Percentiles rank a stretch among this genome's conserved stretches.
Evolutionary conservation across 2,329 filamentous ascomycete species (phyloP).

Genomic region (Thelonectria rubi): DNA sequence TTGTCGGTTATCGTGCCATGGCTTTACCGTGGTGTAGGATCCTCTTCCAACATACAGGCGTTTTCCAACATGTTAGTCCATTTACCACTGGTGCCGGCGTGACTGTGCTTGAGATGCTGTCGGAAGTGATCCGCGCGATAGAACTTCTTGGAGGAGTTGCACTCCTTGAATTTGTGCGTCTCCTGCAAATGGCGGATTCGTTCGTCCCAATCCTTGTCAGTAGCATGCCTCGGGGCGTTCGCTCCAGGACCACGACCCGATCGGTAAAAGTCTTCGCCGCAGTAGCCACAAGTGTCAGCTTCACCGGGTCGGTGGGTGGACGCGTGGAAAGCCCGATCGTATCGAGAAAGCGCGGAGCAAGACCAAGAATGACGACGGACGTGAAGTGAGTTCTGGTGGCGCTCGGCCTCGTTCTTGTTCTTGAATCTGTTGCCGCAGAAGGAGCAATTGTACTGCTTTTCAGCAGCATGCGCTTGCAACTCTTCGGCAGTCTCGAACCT

Average conservation of each 20-base stretch:
- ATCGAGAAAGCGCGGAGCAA: constrained; percentile 83
- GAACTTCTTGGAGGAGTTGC: constrained; percentile 98
- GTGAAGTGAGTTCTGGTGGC: constrained; percentile 95
- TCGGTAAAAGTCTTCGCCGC: constrained; percentile 84
- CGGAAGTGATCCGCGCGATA: constrained; percentile 97
- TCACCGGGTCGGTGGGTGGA: constrained; percentile 73
- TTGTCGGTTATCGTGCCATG: constrained; percentile 4
- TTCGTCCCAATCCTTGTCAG: constrained; percentile 87
- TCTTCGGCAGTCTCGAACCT: constrained; percentile 90
- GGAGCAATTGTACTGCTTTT: constrained; percentile 94
- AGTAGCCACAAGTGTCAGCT: constrained; percentile 90
- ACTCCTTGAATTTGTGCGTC: constrained; percentile 96
- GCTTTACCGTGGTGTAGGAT: constrained; percentile 54
- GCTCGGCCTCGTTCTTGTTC: constrained; percentile 97
- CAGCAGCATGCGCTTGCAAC: constrained; percentile 86
- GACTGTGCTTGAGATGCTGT: constrained; percentile 97
- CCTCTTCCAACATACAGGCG: constrained; percentile 92
- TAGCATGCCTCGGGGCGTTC: constrained; percentile 59
- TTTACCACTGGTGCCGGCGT: constrained; percentile 94
- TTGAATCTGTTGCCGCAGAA: constrained; percentile 97
- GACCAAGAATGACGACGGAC: constrained; percentile 96
- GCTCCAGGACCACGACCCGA: constrained; percentile 54
- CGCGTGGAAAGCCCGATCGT: constrained; percentile 85
- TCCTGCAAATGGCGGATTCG: constrained; percentile 88
- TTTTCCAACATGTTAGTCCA: constrained; percentile 99